Conservation (phyloP, 2,329 filamentous ascomycete species). For the Eutypella sp. region DNA sequence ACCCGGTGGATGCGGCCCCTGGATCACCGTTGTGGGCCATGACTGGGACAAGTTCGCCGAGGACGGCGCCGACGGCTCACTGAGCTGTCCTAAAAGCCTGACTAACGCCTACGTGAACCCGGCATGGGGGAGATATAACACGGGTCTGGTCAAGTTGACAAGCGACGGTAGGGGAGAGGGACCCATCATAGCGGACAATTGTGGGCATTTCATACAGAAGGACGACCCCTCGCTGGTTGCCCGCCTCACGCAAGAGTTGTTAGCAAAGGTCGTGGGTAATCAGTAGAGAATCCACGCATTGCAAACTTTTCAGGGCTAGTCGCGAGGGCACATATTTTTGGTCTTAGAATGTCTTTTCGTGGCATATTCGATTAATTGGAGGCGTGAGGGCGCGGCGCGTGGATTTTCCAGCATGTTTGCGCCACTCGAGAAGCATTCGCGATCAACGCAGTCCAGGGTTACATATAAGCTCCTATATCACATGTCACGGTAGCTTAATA, state of each 20-base stretch:
- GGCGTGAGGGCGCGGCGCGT: too few species aligned
- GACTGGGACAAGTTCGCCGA: constrained; percentile 47
- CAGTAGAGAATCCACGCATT: too few species aligned
- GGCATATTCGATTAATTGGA: too few species aligned
- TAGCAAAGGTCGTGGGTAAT: constrained; percentile 5
- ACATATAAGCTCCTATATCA: too few species aligned
- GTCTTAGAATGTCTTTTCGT: too few species aligned
- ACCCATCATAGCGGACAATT: constrained; percentile 40
- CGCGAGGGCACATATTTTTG: too few species aligned
- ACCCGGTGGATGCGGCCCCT: constrained; percentile 28
- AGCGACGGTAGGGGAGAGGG: constrained; percentile 33
- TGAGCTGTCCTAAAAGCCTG: constrained; percentile 29
- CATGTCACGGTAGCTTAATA: too few species aligned
- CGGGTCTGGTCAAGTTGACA: constrained; percentile 42
- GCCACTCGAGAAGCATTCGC: too few species aligned
- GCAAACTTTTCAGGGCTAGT: too few species aligned
- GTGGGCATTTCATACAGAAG: constrained; percentile 52
- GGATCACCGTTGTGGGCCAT: constrained; percentile 47
- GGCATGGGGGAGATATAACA: constrained; percentile 49
- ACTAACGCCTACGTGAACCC: constrained; percentile 49
- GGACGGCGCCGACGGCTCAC: constrained; percentile 31
- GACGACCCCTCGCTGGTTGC: constrained; percentile 46
- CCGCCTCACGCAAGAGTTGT: constrained; percentile 12
- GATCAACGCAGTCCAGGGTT: too few species aligned
- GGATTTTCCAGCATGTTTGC: too few species aligned